Base-by-base conservation (phyloP, 2,329 filamentous ascomycete species). In the Nemania sp. region DNA sequence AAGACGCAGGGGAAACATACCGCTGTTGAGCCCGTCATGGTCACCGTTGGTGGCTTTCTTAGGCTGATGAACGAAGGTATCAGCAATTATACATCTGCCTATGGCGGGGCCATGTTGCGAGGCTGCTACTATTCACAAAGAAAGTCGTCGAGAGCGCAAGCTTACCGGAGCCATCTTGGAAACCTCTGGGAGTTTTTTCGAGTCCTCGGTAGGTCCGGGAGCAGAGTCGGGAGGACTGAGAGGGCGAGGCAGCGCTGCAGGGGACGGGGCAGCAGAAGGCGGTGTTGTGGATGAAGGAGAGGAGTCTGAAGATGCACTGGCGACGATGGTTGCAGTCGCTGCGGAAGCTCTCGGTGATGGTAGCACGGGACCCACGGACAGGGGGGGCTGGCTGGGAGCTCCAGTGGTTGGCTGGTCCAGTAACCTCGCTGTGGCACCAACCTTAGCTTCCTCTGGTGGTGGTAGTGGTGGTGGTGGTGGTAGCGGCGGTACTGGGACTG, bases 91-190 rank as follows among this genome's bases (percentile, higher is more conserved):
- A 15, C 15, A 33, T 24, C 20, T 36, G 28, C 15, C 46, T 7
- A 23, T 49, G 45, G 55, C 47, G 51, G 51, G 53, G 60, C 33
- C 57, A 41, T 24, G 54, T 31, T 44, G 49, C 47, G 43, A 40
- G 49, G 45, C 46, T 51, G 30, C 36, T 19, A 40, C 37, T 36
- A 24, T 31, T 14, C 46, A 52, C 61, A 51, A 37, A 14, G 28
- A 7, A 40, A n/a, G 41, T 14, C 23, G 28, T 55, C 55, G 57
- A 52, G 59, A 59, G 60, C 55, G 61, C 57, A 46, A 69, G 74
- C 79, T 75, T 79, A 83, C 80, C 66, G 80, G 75, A 74, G 80
- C 75, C 80, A 83, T 83, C 64, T 73, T 79, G 74, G 69, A 66
- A 66, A 71, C 65, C 62, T 64, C 59, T 56, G 64, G 61, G 23